Conservation (phyloP, 345 rosid genomes). For the Eucalyptus brandiana region DNA sequence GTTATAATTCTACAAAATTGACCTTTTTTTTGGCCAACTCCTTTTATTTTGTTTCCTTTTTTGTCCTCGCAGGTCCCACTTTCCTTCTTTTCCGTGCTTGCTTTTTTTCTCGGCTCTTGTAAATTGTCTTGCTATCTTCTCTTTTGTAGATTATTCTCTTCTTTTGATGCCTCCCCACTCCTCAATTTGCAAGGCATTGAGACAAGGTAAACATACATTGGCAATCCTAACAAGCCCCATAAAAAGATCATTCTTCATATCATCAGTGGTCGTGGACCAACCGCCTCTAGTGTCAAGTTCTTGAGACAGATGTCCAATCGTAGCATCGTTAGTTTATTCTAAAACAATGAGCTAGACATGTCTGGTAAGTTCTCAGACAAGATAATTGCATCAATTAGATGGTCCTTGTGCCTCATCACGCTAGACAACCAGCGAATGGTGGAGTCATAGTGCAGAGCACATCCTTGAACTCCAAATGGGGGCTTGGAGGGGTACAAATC, state of each 20-base stretch:
- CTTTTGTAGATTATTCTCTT: too few species aligned
- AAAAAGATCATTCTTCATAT: neutral
- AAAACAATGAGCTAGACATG: too few species aligned
- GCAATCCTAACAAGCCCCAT: neutral
- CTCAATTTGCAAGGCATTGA: neutral
- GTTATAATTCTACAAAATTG: too few species aligned
- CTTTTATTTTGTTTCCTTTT: too few species aligned
- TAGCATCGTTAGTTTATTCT: too few species aligned
- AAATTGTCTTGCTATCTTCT: too few species aligned
- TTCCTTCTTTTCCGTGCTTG: too few species aligned
- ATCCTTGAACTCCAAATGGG: too few species aligned
- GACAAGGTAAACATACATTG: neutral
- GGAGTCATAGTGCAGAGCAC: neutral
- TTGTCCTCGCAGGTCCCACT: too few species aligned
- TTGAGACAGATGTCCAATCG: accelerated
- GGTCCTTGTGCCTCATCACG: neutral
- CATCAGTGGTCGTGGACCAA: accelerated
- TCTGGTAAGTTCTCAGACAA: neutral
- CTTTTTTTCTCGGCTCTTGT: too few species aligned
- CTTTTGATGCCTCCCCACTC: neutral
- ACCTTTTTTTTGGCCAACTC: too few species aligned
- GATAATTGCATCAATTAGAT: neutral
- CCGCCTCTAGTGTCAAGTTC: neutral
- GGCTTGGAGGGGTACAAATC: too few species aligned
- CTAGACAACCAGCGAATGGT: neutral